phyloP scores from a whole-genome alignment of 345 rosid genomes.

The Eucalyptus guilfoylei region DNA sequence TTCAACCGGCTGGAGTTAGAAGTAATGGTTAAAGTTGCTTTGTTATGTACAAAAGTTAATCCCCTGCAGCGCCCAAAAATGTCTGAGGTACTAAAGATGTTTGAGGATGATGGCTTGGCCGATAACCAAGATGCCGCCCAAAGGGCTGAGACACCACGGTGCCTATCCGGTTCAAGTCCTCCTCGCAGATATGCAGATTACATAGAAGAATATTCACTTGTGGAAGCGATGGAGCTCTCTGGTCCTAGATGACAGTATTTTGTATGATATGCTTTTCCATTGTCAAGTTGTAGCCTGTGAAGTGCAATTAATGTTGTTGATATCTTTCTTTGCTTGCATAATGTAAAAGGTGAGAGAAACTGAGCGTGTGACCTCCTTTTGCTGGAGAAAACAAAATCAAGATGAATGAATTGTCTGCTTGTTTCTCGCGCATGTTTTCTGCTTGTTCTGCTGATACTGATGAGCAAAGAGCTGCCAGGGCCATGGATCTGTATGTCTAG shows the following conservation, averaged over 20 bases:
- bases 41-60: conserved; percentile 68
- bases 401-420: neutral
- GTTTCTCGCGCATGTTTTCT: neutral
- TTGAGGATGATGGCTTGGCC: conserved; percentile 78
- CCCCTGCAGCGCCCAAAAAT: conserved; percentile 68
- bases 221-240: conserved; percentile 92
- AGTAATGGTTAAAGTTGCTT: conserved; percentile 73
- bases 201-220: conserved; percentile 79
- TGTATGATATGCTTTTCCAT: neutral
- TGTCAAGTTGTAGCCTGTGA: neutral
- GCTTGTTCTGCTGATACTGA: neutral
- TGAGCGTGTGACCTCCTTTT: neutral
- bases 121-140: conserved; percentile 73
- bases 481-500: neutral
- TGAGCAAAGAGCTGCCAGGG: neutral
- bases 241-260: conserved; percentile 52
- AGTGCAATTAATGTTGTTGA: neutral
- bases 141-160: conserved; percentile 23
- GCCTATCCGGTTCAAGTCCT: conserved; percentile 14
- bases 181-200: conserved; percentile 45
- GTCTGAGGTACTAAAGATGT: conserved; percentile 69
- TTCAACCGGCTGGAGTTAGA: conserved; percentile 52
- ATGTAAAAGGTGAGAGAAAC: neutral
- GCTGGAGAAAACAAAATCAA: neutral
- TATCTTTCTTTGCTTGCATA: neutral